phyloP scores from a whole-genome alignment of 495 filamentous ascomycete genomes.

The Penicillium pulvis region DNA sequence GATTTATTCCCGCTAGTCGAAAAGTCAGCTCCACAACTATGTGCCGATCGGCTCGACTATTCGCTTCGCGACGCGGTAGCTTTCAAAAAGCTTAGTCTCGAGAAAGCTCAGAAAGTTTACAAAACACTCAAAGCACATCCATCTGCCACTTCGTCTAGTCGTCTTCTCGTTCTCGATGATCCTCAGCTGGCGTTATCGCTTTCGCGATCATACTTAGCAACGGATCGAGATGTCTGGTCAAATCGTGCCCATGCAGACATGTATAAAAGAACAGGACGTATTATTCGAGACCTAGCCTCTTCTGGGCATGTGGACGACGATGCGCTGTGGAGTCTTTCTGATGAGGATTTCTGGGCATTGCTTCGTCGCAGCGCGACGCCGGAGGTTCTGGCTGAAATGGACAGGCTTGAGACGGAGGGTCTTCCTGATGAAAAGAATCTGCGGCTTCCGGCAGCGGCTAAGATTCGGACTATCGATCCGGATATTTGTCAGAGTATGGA shows the following conservation, averaged over 20 bases:
- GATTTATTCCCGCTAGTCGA: constrained; percentile 45
- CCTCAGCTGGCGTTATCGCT: constrained; percentile 32
- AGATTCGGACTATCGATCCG: constrained; percentile 43
- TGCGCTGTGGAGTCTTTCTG: constrained; percentile 38
- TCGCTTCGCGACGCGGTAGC: constrained; percentile 40
- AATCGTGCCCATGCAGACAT: constrained; percentile 36
- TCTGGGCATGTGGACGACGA: constrained; percentile 29
- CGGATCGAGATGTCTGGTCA: constrained; percentile 42
- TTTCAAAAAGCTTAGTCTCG: constrained; percentile 33
- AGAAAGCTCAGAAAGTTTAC: constrained; percentile 29
- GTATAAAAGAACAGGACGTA: constrained; percentile 33
- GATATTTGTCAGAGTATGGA: constrained; percentile 28
- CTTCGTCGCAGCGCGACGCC: constrained; percentile 29
- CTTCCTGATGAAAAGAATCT: constrained; percentile 32
- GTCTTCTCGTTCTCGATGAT: constrained; percentile 39
- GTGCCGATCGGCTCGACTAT: constrained; percentile 48
- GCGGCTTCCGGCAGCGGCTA: constrained; percentile 29
- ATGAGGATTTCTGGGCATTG: constrained; percentile 39
- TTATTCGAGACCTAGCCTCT: constrained; percentile 34
- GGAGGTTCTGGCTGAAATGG: constrained; percentile 26
- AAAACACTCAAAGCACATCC: constrained; percentile 34
- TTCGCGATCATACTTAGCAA: constrained; percentile 34
- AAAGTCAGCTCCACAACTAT: constrained; percentile 42
- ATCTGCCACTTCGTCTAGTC: constrained; percentile 20
- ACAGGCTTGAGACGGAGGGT: constrained; percentile 34